phyloP scores from a whole-genome alignment of 805 yeast genomes.

The Torulaspora maleeae region DNA sequence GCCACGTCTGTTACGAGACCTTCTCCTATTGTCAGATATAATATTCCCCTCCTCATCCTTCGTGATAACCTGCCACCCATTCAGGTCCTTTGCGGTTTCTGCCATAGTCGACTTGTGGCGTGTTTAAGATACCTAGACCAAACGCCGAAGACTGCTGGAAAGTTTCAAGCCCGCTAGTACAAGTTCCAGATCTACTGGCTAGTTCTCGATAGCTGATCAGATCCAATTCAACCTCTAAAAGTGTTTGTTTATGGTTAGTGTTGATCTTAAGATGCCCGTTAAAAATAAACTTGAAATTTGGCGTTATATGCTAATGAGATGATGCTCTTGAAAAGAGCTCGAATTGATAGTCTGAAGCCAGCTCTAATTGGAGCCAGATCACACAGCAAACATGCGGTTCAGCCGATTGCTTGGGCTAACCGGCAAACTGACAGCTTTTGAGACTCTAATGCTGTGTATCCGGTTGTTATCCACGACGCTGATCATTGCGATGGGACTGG shows the following conservation, averaged over 20 bases:
- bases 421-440: conserved; percentile 25
- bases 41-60: conserved; percentile 29
- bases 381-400: conserved; percentile 6
- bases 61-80: conserved; percentile 33
- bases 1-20: conserved; percentile 24
- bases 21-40: conserved; percentile 21
- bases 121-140: not conserved
- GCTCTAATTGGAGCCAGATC: not conserved
- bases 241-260: not conserved
- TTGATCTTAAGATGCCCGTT: not conserved
- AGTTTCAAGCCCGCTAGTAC: not conserved
- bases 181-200: not conserved
- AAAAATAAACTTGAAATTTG: not conserved
- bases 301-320: not conserved
- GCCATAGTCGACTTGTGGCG: conserved; percentile 20
- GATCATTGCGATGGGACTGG: conserved; percentile 20
- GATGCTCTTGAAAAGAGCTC: not conserved
- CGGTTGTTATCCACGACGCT: conserved; percentile 22
- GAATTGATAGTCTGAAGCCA: not conserved
- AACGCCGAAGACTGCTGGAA: not conserved
- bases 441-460: conserved; percentile 19
- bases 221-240: not conserved
- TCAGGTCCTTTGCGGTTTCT: conserved; percentile 20
- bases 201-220: not conserved
- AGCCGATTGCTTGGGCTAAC: conserved; percentile 10